Evolutionary conservation across 306 rosid species (phyloP), one percentile per base, ranked within the genome.

Genomic region (Citrullus amarus): DNA sequence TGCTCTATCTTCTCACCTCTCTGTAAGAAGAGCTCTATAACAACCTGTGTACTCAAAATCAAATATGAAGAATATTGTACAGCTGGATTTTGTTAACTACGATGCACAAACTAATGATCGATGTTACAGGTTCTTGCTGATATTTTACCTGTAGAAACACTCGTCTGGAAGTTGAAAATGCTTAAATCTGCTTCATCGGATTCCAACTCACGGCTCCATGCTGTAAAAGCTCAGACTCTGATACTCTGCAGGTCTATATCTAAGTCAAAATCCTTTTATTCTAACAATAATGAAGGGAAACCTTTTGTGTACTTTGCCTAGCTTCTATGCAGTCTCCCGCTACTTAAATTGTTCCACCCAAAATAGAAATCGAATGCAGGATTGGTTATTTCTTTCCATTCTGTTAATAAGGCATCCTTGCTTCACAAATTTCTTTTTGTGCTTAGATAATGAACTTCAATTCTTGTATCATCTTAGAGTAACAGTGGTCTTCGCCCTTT

Each of bases 121-220:
- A 79, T 16, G 75, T 83, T 76, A 63, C 89, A 95, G 99, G 96
- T 87, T 88, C 85, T 92, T 71, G 88, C 91, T 22, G 89, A 87
- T 60, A 85, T 91, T 68, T 88, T 91, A 82, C 97, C 97, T 6
- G 85, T 85, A 83, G 95, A 90, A 83, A 88, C 99, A 75, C 87
- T 95, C 84, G 39, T 83, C 11, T 92, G 97, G 99, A 95, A 88
- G 87, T 81, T 91, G 46, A 80, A 86, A 77, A 86, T 92, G 97
- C 91, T 95, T 53, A 83, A 80, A 80, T 82, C 92, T 67, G 97
- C 96, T 83, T 92, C 97, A 30, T 83, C 84, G 12, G 86, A 86
- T 88, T 87, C 86, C 81, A 57, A 84, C 84, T 89, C 99, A 68
- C 92, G 89, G 62, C 89, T 95, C 78, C 87, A 88, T 77, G 93